A percentile compares a stretch with the other conserved stretches of the same genome.
These are phyloP conservation scores for Ballota nigra DNA, from an alignment of 257 asterid species.

Conservation along the genomic window DNA sequence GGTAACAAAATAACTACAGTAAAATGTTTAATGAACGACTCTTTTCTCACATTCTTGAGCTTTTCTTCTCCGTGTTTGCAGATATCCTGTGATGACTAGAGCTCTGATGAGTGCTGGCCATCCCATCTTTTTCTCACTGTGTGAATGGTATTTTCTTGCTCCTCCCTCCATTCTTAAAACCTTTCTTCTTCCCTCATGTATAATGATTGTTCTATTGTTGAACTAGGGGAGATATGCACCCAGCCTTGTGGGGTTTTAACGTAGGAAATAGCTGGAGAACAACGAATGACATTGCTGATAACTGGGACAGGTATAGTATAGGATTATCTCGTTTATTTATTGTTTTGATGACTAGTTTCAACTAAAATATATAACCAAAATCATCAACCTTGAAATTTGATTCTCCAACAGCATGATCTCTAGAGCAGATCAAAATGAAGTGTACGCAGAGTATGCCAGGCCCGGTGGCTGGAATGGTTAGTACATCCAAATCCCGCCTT, in stretches of 20 bases:
- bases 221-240: conserved; percentile 94
- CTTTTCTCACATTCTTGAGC: background rate
- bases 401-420: conserved; percentile 65
- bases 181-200: background rate
- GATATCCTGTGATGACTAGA: conserved; percentile 83
- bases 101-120: conserved; percentile 79
- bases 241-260: conserved; percentile 70
- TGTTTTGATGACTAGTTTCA: background rate
- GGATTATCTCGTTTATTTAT: background rate
- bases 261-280: conserved; percentile 96
- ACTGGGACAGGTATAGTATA: conserved; percentile 82
- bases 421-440: conserved; percentile 90
- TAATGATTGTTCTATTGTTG: background rate
- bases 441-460: conserved; percentile 73
- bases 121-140: conserved; percentile 72
- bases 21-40: background rate
- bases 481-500: conserved; percentile 19
- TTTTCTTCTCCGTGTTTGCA: conserved; percentile 19
- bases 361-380: background rate
- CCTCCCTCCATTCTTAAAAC: background rate
- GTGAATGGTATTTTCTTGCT: conserved; percentile 69
- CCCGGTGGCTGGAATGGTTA: conserved; percentile 98
- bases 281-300: conserved; percentile 75
- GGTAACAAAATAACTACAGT: conserved; percentile 37
- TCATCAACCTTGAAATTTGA: background rate